Evolutionary conservation across 1,139 yeast genomes (phyloP), one percentile per base, ranked within the genome.

Genomic region (Debaryomycetaceae sp.): DNA sequence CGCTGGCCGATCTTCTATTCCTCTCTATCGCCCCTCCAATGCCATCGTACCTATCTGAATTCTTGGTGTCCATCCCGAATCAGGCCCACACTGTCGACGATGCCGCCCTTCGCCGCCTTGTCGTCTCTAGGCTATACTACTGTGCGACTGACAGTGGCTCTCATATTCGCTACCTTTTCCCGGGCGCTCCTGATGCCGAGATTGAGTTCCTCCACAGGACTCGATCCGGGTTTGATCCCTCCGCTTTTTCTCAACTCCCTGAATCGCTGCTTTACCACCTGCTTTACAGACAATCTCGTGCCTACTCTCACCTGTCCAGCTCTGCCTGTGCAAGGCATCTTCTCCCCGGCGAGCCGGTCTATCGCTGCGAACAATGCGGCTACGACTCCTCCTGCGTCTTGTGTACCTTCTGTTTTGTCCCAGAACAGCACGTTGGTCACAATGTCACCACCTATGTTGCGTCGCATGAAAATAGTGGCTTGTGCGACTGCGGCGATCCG

Each of bases 401-500:
- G 18, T 80, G 93, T 49, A 68, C 64, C 10, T 55, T 69, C 40
- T 80, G 93, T 45, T 80, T 77, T 53, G 77, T 78, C 46, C 67
- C 69, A 31, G 62, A 63, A 3, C 85, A 78, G 42, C 93, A 80
- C 47, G 44, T 53, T 12, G 74, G 66, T 27, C 92, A 80, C 45
- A 68, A 69, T 35, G 81, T 80, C 3, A 53, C 62, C 14, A 65
- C 72, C 26, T 67, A 68, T 37, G 56, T 60, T 8, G 65, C 82
- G 4, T 39, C 50, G 3, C 77, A 71, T 1, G 42, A 43, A 5
- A 60, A 61, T 28, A 72, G 67, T 8, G 83, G 87, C 2, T 69
- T 78, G 15, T 90, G 97, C 49, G 96, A 90, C 49, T 90, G 97
- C 55, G 96, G 97, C 2, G 95, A 90, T 47, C 64, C 70, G 1